A percentile compares a stretch with the other conserved stretches of the same genome.
phyloP scores from a whole-genome alignment of 805 yeast genomes.

The Candida germanica region DNA sequence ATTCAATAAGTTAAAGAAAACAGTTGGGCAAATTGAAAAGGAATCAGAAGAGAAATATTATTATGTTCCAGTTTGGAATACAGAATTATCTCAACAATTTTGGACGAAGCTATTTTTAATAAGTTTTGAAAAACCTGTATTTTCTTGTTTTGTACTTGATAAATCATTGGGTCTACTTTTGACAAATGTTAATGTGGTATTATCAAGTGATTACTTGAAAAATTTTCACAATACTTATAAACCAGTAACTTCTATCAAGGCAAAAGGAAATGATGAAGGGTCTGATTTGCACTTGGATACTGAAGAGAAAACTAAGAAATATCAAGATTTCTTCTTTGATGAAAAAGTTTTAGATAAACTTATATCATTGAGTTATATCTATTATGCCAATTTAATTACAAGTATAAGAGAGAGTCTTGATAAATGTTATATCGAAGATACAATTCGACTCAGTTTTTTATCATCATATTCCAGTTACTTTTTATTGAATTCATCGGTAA shows the following conservation, averaged over 20 bases:
- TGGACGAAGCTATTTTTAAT: conserved; percentile 33
- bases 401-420: conserved; percentile 31
- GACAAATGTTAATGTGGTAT: conserved; percentile 11
- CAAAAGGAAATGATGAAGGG: background rate
- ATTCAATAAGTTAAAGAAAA: conserved; percentile 13
- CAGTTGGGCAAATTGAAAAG: background rate
- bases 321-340: conserved; percentile 21
- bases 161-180: conserved; percentile 28
- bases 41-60: conserved; percentile 4
- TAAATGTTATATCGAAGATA: conserved; percentile 30
- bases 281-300: background rate
- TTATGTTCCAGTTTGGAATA: conserved; percentile 10
- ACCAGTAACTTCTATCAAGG: conserved; percentile 4
- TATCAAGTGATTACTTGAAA: conserved; percentile 14
- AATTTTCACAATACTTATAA: conserved; percentile 16
- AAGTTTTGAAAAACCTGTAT: conserved; percentile 4
- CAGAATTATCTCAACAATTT: conserved; percentile 11
- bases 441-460: conserved; percentile 32
- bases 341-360: conserved; percentile 26
- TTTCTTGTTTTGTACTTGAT: conserved; percentile 37
- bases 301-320: background rate
- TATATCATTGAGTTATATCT: conserved; percentile 28
- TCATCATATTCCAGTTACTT: conserved; percentile 35
- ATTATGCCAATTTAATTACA: conserved; percentile 34
- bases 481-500: conserved; percentile 29